Conservation (phyloP, 2,329 filamentous ascomycete species). For the Monosporascus ibericus region DNA sequence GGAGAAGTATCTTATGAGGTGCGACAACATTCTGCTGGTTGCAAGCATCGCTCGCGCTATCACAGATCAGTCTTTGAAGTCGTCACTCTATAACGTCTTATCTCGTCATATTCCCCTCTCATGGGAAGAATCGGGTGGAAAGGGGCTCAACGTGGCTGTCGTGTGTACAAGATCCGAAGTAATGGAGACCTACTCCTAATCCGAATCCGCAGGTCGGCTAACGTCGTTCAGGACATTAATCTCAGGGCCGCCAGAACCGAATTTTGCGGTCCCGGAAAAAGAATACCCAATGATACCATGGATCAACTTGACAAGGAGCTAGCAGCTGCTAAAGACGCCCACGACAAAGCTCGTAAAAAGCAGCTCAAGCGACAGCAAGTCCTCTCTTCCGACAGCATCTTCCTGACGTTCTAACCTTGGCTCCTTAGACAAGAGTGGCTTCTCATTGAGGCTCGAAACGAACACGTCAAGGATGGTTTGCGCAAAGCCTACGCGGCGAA, state of each 20-base stretch:
- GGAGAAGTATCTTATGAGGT: conserved; percentile 28
- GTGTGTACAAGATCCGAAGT: conserved; percentile 29
- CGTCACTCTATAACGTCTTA: conserved; percentile 22
- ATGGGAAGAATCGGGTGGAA: conserved; percentile 19
- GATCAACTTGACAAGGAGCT: conserved; percentile 21
- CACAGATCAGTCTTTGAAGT: conserved; percentile 26
- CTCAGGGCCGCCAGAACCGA: conserved; percentile 16
- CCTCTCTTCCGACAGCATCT: not conserved
- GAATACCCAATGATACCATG: conserved; percentile 13
- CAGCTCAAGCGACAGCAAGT: conserved; percentile 16
- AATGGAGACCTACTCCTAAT: not conserved
- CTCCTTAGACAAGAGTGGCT: conserved; percentile 18
- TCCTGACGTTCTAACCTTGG: not conserved
- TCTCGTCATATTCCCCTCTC: conserved; percentile 23
- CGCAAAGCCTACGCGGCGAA: conserved; percentile 19
- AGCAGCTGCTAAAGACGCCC: conserved; percentile 13
- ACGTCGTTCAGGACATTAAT: conserved; percentile 23
- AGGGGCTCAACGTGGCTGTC: conserved; percentile 23
- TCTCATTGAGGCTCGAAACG: conserved; percentile 24
- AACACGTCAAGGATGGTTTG: conserved; percentile 22
- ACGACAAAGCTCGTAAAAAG: conserved; percentile 17
- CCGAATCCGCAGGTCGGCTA: not conserved
- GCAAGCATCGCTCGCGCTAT: conserved; percentile 27
- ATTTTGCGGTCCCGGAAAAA: conserved; percentile 20
- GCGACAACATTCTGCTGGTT: conserved; percentile 29